Evolutionary conservation across 768 basidiomycete genomes (phyloP).

Genomic region (Tulasnella sp.): DNA sequence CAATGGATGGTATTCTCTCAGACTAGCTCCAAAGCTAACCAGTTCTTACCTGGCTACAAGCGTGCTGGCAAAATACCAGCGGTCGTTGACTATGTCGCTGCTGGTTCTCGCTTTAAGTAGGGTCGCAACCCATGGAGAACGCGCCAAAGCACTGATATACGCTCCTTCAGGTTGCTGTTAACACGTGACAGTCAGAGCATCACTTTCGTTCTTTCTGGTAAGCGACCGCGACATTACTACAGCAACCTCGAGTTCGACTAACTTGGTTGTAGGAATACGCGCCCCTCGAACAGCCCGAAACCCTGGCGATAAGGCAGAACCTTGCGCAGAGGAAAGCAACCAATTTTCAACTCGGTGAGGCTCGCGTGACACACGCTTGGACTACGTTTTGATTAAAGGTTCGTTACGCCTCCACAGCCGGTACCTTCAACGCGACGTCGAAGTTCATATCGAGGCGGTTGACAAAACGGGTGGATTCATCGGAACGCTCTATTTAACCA

Average conservation of each 20-base stretch:
- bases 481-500: conserved; percentile 78
- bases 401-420: conserved; percentile 42
- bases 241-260: conserved; percentile 13
- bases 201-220: conserved; percentile 86
- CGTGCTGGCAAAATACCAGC: conserved; percentile 78
- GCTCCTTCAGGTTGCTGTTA: conserved; percentile 60
- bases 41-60: conserved; percentile 90
- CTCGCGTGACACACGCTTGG: too few relatives aligned
- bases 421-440: conserved; percentile 93
- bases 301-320: conserved; percentile 76
- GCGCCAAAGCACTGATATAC: neutral
- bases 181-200: conserved; percentile 91
- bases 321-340: conserved; percentile 76
- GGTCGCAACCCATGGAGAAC: neutral
- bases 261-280: conserved; percentile 64
- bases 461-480: conserved; percentile 98
- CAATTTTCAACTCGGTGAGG: conserved; percentile 56
- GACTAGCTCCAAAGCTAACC: conserved; percentile 69
- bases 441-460: conserved; percentile 82
- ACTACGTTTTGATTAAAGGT: neutral
- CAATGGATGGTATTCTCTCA: conserved; percentile 36
- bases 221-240: conserved; percentile 29
- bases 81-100: conserved; percentile 87
- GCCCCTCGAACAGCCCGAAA: conserved; percentile 80
- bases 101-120: conserved; percentile 94